These are phyloP conservation scores for Fusarium caatingaense DNA, from an alignment of 2,329 filamentous ascomycete genomes.

Conservation along the genomic window DNA sequence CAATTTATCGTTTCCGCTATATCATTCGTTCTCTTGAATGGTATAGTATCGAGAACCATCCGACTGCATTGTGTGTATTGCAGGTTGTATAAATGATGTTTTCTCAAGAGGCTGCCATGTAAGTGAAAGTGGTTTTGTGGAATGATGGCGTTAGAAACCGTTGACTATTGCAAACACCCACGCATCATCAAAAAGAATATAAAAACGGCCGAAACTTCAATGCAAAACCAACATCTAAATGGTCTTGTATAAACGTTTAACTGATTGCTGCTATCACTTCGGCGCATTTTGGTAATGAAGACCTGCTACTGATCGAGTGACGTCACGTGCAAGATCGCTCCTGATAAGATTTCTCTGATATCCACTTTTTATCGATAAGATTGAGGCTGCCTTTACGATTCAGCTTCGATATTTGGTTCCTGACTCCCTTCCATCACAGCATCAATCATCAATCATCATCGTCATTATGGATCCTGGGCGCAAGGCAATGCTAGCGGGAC, in stretches of 20 bases:
- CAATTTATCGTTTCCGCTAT: fast-evolving
- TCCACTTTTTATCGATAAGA: slow-evolving; percentile 38
- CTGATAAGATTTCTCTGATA: slow-evolving; percentile 27
- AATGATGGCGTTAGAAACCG: slow-evolving; percentile 12
- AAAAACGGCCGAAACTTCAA: not conserved
- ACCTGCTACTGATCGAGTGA: not conserved
- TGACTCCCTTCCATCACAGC: not conserved
- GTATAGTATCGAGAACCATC: not conserved
- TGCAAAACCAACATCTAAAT: not conserved
- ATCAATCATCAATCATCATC: slow-evolving; percentile 13
- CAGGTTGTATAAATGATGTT: not conserved
- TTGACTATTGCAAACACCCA: not conserved
- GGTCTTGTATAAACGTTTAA: not conserved
- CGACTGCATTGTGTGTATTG: not conserved
- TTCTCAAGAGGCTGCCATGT: not conserved
- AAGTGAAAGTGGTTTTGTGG: not conserved
- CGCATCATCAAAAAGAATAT: too few relatives aligned
- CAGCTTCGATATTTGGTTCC: slow-evolving; percentile 5
- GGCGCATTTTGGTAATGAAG: not conserved
- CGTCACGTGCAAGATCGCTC: slow-evolving; percentile 3
- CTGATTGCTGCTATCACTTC: not conserved
- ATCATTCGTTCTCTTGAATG: fast-evolving
- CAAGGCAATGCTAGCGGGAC: slow-evolving; percentile 64
- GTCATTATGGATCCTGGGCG: slow-evolving; percentile 64
- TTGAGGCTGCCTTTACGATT: slow-evolving; percentile 4